phyloP scores from a whole-genome alignment of 2,329 filamentous ascomycete species.

The Corinectria fuckeliana region DNA sequence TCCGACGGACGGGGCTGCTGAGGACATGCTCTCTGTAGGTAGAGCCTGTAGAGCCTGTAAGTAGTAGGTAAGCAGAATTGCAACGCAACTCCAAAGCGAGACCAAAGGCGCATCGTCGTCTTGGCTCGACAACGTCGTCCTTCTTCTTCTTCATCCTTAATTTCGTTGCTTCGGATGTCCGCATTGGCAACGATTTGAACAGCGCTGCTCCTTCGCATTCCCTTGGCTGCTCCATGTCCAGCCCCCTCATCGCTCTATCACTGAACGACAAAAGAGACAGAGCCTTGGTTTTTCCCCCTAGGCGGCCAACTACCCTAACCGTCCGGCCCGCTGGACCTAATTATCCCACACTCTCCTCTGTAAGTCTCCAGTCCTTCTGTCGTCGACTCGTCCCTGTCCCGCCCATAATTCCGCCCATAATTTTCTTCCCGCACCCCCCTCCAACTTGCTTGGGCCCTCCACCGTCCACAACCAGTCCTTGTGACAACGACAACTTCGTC shows the following conservation, averaged over 20 bases:
- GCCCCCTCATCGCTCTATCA: conserved; percentile 8
- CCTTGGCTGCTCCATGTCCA: conserved; percentile 13
- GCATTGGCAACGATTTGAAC: conserved; percentile 4
- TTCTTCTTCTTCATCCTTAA: not conserved
- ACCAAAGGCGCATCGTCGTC: conserved; percentile 10
- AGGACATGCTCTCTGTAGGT: not conserved
- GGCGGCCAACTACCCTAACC: conserved; percentile 5
- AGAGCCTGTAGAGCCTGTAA: no score
- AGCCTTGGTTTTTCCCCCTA: not conserved
- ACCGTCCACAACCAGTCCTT: conserved; percentile 28
- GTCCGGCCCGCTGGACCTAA: conserved; percentile 7
- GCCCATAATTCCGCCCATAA: conserved; percentile 17
- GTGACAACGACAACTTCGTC: conserved; percentile 34
- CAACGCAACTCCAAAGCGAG: conserved; percentile 4
- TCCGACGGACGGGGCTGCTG: conserved; percentile 3
- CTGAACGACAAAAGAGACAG: not conserved
- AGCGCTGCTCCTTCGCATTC: conserved; percentile 10
- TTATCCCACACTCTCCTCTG: conserved; percentile 16
- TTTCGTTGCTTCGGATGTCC: conserved; percentile 1
- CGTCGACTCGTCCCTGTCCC: conserved; percentile 15
- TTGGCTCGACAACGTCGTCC: not conserved
- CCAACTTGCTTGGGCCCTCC: conserved; percentile 28
- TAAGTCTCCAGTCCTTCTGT: conserved; percentile 16
- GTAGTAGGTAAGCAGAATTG: conserved; percentile 1
- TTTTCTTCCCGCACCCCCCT: conserved; percentile 25